Percentiles rank a stretch among this genome's conserved stretches.
Evolutionary conservation across 2,329 filamentous ascomycete genomes (phyloP).

Genomic region (Venturia aucupariae): DNA sequence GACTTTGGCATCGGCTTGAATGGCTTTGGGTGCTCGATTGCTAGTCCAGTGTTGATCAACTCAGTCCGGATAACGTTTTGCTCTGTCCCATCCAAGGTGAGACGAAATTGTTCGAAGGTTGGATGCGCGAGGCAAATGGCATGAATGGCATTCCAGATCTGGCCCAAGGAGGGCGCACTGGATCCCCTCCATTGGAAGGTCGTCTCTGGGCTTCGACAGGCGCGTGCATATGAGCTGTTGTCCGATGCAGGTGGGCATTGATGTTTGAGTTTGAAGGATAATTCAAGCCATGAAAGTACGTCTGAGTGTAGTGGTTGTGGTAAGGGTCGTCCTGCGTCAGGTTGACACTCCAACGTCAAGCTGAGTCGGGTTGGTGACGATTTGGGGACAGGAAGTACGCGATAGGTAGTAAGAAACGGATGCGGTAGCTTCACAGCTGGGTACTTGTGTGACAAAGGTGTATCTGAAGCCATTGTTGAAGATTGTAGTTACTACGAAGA

Average conservation of each 20-base stretch:
- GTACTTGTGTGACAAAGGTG: conserved; percentile 18
- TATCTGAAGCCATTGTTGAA: conserved; percentile 1
- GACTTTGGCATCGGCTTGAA: conserved; percentile 15
- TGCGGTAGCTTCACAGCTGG: conserved; percentile 38
- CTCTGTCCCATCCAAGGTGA: conserved; percentile 1
- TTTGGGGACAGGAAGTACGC: conserved; percentile 25
- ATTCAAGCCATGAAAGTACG: conserved; percentile 29
- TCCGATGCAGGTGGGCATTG: conserved; percentile 22
- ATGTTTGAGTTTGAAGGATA: conserved; percentile 21
- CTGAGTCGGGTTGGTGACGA: conserved; percentile 23
- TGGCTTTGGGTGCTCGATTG: conserved; percentile 20
- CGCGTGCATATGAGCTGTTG: conserved; percentile 11
- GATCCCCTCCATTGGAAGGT: conserved; percentile 7
- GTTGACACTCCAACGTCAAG: conserved; percentile 29
- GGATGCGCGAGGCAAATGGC: conserved; percentile 11
- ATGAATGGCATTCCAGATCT: conserved; percentile 13
- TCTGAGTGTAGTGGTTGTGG: conserved; percentile 32
- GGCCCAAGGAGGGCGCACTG: conserved; percentile 5
- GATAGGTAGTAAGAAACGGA: conserved; percentile 37
- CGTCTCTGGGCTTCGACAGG: conserved; percentile 8
- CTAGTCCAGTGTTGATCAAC: conserved; percentile 3
- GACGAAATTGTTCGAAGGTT: conserved; percentile 2
- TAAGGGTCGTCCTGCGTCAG: conserved; percentile 24
- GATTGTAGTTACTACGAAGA: not conserved
- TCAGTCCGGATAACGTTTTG: conserved; percentile 6